Evolutionary conservation across 1,284 basidiomycete species (phyloP), one percentile per base, ranked within the genome.

Genomic region (Lentinula novae-zelandiae): DNA sequence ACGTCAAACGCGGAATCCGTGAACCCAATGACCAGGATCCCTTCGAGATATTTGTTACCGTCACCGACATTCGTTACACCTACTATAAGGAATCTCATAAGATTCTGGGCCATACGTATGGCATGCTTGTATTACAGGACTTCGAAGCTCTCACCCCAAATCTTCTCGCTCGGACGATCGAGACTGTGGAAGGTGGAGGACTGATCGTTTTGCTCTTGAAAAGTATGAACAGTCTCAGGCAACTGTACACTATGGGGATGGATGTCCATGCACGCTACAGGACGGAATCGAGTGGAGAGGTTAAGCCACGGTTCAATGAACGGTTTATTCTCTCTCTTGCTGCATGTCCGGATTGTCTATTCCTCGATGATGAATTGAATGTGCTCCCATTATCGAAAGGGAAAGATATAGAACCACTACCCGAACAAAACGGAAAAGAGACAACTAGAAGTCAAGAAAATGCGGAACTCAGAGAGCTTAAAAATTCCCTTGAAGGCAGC

Each of bases 121-220:
- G 96, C 51, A 99, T 99, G 95, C 89, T 95, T 65, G 86, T 99
- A 7, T 78, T 99, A 60, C 97, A 99, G 76, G 97, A 99, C 72
- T 99, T 99, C 68, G 97, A 99, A 72, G 96, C 97, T 2, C 87
- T 99, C 66, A 99, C 97, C 1, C 97, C 97, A 34, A 99, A 99
- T 77, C 77, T 98, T 61, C 87, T 99, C 34, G 97, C 97, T 5
- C 82, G 96, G 56, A 99, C 97, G 20, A 96, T 99, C 62, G 97
- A 99, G 79, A 99, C 97, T 0, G 96, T 99, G 1, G 93, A 99
- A 72, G 97, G 97, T 22, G 97, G 97, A 38, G 97, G 97, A 3
- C 78, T 98, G 40, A 88, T 99, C 3, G 90, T 98, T 1, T 77
- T 99, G 15, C 78, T 99, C 39, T 80, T 99, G 40, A 96, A 97